Conservation (phyloP, 2,329 filamentous ascomycete species). For the Neopestalotiopsis clavispora region DNA sequence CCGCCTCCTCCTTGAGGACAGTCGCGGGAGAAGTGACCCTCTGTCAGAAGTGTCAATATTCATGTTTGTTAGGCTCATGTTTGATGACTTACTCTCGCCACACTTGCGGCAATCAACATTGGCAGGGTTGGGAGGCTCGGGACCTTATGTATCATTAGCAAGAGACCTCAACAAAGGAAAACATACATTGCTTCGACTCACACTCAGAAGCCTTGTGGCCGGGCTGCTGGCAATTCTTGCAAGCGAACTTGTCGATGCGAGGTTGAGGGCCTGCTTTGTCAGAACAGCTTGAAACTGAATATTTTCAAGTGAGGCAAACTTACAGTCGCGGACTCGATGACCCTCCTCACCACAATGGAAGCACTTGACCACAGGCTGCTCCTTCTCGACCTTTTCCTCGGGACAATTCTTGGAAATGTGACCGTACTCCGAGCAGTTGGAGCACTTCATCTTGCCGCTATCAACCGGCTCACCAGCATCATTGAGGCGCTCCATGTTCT, state of each 20-base stretch:
- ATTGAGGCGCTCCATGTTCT: conserved; percentile 67
- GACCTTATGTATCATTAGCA: conserved; percentile 31
- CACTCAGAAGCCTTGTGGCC: conserved; percentile 58
- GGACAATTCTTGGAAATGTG: conserved; percentile 66
- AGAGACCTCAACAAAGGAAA: conserved; percentile 20
- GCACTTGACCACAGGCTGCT: conserved; percentile 59
- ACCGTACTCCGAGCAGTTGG: conserved; percentile 68
- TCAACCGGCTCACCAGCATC: conserved; percentile 70
- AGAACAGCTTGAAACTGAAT: background rate
- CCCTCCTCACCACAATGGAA: conserved; percentile 68
- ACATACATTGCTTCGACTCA: conserved; percentile 33
- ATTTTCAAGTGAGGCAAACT: conserved; percentile 31
- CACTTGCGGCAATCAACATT: conserved; percentile 71
- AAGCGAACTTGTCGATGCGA: conserved; percentile 67
- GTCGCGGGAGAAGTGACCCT: conserved; percentile 66
- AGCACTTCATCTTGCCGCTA: conserved; percentile 63
- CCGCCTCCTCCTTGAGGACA: conserved; percentile 66
- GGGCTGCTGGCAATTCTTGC: conserved; percentile 68
- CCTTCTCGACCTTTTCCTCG: conserved; percentile 58
- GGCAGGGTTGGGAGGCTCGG: conserved; percentile 65
- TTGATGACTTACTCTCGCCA: conserved; percentile 54
- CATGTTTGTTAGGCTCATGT: background rate
- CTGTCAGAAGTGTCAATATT: conserved; percentile 38
- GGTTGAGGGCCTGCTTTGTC: conserved; percentile 54
- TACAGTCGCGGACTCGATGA: conserved; percentile 74